These are phyloP conservation scores for Euptelea pleiosperma DNA, from an alignment of 164 flowering plant species.

Conservation along the genomic window DNA sequence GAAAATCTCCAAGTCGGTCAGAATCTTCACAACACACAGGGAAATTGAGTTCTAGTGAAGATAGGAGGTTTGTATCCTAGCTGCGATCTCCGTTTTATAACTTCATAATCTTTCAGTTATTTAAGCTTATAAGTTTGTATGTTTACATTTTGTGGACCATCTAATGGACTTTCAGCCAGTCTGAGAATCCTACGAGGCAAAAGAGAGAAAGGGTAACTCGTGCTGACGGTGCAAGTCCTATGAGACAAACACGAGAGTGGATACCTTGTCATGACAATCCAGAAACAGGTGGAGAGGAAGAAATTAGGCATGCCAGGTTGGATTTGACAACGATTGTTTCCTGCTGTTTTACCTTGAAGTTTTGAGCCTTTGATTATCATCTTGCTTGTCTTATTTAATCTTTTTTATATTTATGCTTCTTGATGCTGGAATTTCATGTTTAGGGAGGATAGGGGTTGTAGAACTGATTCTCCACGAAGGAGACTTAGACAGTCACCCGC, in stretches of 20 bases:
- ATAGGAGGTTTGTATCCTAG: conserved; percentile 37
- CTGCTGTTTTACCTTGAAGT: not conserved
- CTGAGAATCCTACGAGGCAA: conserved; percentile 34
- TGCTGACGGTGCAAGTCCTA: conserved; percentile 32
- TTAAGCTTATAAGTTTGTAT: not conserved
- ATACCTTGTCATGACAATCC: conserved; percentile 26
- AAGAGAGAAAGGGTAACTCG: conserved; percentile 18
- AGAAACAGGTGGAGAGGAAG: conserved; percentile 28
- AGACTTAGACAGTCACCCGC: conserved; percentile 24
- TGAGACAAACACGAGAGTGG: conserved; percentile 23
- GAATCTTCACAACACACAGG: conserved; percentile 32
- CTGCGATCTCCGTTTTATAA: not conserved
- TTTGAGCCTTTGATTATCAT: conserved; percentile 1
- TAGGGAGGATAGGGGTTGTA: conserved; percentile 29
- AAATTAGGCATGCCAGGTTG: conserved; percentile 33
- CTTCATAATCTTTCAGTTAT: not conserved
- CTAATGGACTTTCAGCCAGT: conserved; percentile 31
- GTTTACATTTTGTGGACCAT: conserved; percentile 8
- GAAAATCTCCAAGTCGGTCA: conserved; percentile 34
- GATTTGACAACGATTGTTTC: not conserved
- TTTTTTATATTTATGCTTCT: not conserved
- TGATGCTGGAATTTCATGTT: conserved; percentile 2
- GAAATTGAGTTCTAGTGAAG: conserved; percentile 32
- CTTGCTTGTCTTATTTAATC: not conserved
- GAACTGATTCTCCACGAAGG: conserved; percentile 23